Conservation (phyloP, 331 rosid species). For the Acacia concinna region DNA sequence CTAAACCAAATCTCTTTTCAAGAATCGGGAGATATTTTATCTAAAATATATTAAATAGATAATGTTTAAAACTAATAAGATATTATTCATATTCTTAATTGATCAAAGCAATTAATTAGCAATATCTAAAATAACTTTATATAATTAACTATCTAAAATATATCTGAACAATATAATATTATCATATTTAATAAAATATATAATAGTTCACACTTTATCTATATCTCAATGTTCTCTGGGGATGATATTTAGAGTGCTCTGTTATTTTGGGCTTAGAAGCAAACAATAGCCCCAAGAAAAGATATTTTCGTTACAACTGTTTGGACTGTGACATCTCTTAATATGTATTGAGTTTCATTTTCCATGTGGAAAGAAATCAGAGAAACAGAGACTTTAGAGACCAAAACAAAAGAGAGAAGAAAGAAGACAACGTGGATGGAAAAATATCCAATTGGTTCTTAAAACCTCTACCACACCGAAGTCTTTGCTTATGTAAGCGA, state of each 20-base stretch:
- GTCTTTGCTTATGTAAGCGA: conserved; percentile 8
- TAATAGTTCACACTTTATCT: background rate
- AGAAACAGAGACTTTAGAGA: background rate
- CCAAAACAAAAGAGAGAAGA: conserved; percentile 17
- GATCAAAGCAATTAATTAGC: no score
- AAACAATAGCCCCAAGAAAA: background rate
- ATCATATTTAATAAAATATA: no score
- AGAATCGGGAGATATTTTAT: no score
- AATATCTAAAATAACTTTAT: no score
- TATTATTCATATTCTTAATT: no score
- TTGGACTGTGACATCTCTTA: conserved; percentile 38
- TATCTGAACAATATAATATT: no score
- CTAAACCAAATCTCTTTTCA: no score
- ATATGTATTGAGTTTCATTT: conserved; percentile 35
- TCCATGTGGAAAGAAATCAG: conserved; percentile 20
- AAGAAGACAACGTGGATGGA: conserved; percentile 27
- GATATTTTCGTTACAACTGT: conserved; percentile 51
- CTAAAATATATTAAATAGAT: no score
- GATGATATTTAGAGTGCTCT: background rate
- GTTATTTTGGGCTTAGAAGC: background rate
- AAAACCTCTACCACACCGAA: conserved; percentile 51
- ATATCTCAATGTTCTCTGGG: background rate
- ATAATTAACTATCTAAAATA: no score
- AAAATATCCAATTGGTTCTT: conserved; percentile 24
- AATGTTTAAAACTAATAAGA: no score